Evolutionary conservation across 345 rosid genomes (phyloP), one percentile per base, ranked within the genome.

Genomic region (Eucalyptus pumila): DNA sequence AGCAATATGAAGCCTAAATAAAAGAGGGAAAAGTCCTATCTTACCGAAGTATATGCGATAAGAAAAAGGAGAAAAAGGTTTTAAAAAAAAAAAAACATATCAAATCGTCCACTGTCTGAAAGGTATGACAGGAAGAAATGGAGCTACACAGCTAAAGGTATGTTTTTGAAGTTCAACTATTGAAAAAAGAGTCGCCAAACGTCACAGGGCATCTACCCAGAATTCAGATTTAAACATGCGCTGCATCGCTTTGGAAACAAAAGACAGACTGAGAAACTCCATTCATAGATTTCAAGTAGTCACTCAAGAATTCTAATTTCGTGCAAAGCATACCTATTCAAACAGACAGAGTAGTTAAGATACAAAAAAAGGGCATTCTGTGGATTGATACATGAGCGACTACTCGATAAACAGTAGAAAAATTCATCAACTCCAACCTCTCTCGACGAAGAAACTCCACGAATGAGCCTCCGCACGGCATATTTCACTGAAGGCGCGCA

Each of bases 401-500:
- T 76, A 37, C 83, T 11, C 5, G 83, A 76, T 76, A 37, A 40
- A 76, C 40, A 40, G 45, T 40, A 40, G 30, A 37, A 76, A 40
- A 76, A 40, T 24, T 37, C 47, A 76, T 21, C 47, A 76, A 40
- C 15, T 60, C 92, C 87, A 88, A 97, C 99, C 99, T 97, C 99
- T 91, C 99, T 94, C 9, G 99, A 96, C 5, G 99, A 98, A 83
- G 99, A 98, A 92, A 94, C 96, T 24, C 99, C 99, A 7, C 97
- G 98, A 69, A 98, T 93, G 49, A 98, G 97, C 92, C 99, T 95
- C 14, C 99, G 95, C 14, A 97, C 87, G 76, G 99, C 97, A 88
- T 98, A 97, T 91, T 98, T 93, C 62, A 98, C 83, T 72, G 97
- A 95, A 7, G 99, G 98, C 2, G 98, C 99, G 91, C 98, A 96